phyloP scores from a whole-genome alignment of 371 early-diverging fungal species.

The Lichtheimia ornata region DNA sequence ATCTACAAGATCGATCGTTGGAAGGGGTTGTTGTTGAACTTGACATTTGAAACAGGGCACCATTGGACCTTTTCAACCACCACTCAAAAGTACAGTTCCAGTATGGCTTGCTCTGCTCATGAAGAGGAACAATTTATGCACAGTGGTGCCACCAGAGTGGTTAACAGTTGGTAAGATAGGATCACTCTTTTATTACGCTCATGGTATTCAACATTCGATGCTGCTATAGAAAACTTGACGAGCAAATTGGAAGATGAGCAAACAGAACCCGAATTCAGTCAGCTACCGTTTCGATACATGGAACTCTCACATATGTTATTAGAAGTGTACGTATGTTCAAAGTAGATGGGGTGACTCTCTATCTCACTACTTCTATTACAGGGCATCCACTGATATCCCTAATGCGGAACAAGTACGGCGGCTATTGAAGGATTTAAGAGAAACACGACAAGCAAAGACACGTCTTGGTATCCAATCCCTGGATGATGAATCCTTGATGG shows the following conservation, averaged over 20 bases:
- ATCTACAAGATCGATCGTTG: not conserved
- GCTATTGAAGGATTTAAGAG: slow-evolving; percentile 81
- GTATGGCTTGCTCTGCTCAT: slow-evolving; percentile 88
- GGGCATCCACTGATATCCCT: slow-evolving; percentile 83
- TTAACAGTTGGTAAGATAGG: slow-evolving; percentile 39
- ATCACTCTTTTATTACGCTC: not conserved
- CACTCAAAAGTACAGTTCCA: slow-evolving; percentile 70
- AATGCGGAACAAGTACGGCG: slow-evolving; percentile 69
- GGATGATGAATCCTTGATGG: slow-evolving; percentile 67
- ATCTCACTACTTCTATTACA: slow-evolving; percentile 19
- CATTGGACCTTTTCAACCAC: slow-evolving; percentile 80
- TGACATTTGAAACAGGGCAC: slow-evolving; percentile 50
- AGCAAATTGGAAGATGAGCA: slow-evolving; percentile 63
- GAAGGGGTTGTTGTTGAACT: not conserved
- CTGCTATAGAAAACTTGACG: slow-evolving; percentile 51
- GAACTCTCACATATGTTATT: slow-evolving; percentile 79
- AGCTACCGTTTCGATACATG: slow-evolving; percentile 80
- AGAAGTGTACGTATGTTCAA: slow-evolving; percentile 54
- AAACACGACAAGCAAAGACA: slow-evolving; percentile 82
- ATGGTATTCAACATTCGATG: not conserved
- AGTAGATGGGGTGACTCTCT: not conserved
- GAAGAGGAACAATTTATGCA: slow-evolving; percentile 80
- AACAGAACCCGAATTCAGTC: slow-evolving; percentile 63
- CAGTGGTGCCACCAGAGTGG: slow-evolving; percentile 86
- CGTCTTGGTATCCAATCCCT: slow-evolving; percentile 69